A percentile compares a stretch with the other conserved stretches of the same genome.
Conservation (phyloP, 129 eudicot genomes). For the Heracleum sosnowskyi region DNA sequence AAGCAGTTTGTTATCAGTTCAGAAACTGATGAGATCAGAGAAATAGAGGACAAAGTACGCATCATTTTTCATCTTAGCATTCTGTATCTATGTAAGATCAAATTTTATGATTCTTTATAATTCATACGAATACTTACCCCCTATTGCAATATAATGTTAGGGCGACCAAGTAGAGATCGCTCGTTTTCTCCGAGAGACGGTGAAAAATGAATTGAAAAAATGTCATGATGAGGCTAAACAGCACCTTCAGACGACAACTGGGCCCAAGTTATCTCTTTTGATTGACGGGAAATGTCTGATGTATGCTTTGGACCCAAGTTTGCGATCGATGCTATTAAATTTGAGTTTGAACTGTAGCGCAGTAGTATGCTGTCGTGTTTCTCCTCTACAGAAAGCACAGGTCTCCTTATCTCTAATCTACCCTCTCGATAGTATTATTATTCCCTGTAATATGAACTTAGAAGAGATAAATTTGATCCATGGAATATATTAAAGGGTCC, state of each 20-base stretch:
- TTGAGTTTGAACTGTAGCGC: constrained; percentile 89
- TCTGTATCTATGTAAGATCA: background rate
- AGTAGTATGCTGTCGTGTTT: constrained; percentile 95
- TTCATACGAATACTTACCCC: constrained; percentile 10
- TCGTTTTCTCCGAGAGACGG: constrained; percentile 63
- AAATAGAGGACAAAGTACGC: constrained; percentile 77
- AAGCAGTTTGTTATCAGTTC: constrained; percentile 93
- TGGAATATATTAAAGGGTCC: background rate
- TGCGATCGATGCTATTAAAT: constrained; percentile 70
- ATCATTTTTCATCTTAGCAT: constrained; percentile 6
- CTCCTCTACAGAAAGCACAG: constrained; percentile 97
- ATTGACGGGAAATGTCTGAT: constrained; percentile 95
- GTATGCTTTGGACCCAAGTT: constrained; percentile 88
- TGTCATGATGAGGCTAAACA: constrained; percentile 76
- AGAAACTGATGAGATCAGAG: constrained; percentile 92
- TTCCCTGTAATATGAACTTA: background rate
- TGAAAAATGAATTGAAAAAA: constrained; percentile 63
- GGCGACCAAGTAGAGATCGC: constrained; percentile 98
- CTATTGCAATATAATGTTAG: constrained; percentile 27
- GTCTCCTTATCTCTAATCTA: constrained; percentile 19
- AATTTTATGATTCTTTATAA: background rate
- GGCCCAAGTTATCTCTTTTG: constrained; percentile 68
- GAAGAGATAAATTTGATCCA: background rate
- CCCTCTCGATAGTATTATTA: background rate
- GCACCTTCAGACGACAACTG: constrained; percentile 39